Base-by-base conservation (phyloP, 345 rosid genomes). In the Lepidium didymum region DNA sequence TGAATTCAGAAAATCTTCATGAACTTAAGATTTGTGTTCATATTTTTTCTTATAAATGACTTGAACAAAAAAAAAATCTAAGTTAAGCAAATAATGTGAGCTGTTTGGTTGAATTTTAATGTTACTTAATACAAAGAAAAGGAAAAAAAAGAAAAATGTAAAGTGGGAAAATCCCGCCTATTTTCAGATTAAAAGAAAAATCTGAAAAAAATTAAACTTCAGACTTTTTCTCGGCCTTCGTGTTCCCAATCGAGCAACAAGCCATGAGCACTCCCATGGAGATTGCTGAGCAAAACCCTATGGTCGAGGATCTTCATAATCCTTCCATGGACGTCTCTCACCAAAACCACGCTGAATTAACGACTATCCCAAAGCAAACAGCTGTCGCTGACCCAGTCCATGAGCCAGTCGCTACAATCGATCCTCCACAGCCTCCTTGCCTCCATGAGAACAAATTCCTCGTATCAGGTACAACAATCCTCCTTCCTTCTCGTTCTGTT, bases 221-320 rank as follows among this genome's bases (percentile, higher is more conserved):
- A 57, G 4, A 29, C 15, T 3, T 40, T 67, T 27, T 29, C 6
- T 58, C 50, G 36, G 15, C 29, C 40, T 27, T 35, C 5, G 27
- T 33, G 46, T 9, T 42, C 41, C 15, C 37, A 59, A 59, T 69
- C 27, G 27, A 19, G 25, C n/a, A 25, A 57, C 33, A 19, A 70
- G 19, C 58, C 55, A 82, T 86, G 89, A 82, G 84, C 71, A 72
- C 74, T 74, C 89, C 86, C 73, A 88, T 88, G 95, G 95, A 88
- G 54, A 64, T 88, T 66, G 70, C 82, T 35, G 80, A 63, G 61
- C 86, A 66, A 54, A 74, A 45, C 68, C 58, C 76, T 41, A 54
- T 44, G 12, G 36, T 55, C 0, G 70, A 69, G 12, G 71, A 51
- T 44, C 70, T 60, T 63, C 35, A 58, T 1, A 69, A 54, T 41